Base-by-base conservation (phyloP, 345 rosid species). In the Moricandia moricandioides region DNA sequence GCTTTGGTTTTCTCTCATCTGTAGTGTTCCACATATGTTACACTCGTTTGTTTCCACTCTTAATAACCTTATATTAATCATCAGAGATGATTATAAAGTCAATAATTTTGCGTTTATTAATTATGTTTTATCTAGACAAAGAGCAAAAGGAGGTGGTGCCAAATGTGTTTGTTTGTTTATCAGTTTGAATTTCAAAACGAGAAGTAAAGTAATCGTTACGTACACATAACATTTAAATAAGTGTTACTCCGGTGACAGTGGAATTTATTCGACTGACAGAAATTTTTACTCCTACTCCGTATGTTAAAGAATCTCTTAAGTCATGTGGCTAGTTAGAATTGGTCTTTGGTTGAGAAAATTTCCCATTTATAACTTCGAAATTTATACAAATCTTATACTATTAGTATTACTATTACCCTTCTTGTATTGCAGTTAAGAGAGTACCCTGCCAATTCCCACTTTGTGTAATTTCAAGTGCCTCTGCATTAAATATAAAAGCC, bases 251-350 rank as follows among this genome's bases (percentile, higher is more conserved):
- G 74, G 45, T 72, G 74, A 66, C 81, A 67, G 62, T 67, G 74
- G 81, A 78, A 78, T 78, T 78, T 73, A 78, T 73, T 73, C 74
- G 74, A 67, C 78, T 73, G 81, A 78, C 81, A 78, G 7, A 67
- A 73, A 72, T 62, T 52, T 52, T 78, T 24, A 78, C 55, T 47
- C 7, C 56, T 57, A 8, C 6, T 24, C 6, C 71, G 80, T 72
- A 78, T 71, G 73, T 65, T 65, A 65, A 60, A 52, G 14, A 72
- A 40, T 49, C 47, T 14, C 0, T 6, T 54, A 47, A 16, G 7
- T 18, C 77, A 72, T 64, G 81, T 78, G 81, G 72, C 39, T 10
- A 2, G 12, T 67, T 66, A 37, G 2, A 2, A 11, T 31, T 73
- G 78, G 54, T 30, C 3, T 40, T 52, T 13, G 8, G 11, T 54